These are phyloP conservation scores for Nemophila menziesii DNA, from an alignment of 257 asterid genomes.

Conservation along the genomic window DNA sequence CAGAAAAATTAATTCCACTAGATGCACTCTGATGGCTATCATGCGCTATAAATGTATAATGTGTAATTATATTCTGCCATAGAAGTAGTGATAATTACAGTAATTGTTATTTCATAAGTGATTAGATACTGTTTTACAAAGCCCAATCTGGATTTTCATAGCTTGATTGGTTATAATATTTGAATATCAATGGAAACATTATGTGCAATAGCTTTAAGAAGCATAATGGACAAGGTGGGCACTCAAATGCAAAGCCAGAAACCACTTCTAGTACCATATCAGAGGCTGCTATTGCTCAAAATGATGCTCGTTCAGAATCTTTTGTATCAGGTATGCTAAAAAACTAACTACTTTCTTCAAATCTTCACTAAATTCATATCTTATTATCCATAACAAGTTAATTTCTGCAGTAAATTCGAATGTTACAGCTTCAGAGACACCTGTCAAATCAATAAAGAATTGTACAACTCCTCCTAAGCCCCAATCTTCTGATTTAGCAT, in stretches of 20 bases:
- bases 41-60: too few relatives aligned
- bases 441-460: slow-evolving; percentile 2
- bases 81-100: too few relatives aligned
- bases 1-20: neutral
- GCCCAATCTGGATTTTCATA: neutral
- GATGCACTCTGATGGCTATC: too few relatives aligned
- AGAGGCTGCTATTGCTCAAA: slow-evolving; percentile 8
- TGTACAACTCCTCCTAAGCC: slow-evolving; percentile 7
- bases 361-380: neutral
- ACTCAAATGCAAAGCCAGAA: slow-evolving; percentile 2
- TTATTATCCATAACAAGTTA: neutral
- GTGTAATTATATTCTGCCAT: too few relatives aligned
- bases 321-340: slow-evolving; percentile 10
- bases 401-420: slow-evolving; percentile 9
- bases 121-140: neutral
- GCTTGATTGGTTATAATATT: neutral
- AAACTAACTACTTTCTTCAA: neutral
- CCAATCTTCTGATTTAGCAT: slow-evolving; percentile 10
- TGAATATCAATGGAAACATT: slow-evolving; percentile 4
- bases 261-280: slow-evolving; percentile 2
- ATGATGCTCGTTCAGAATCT: slow-evolving; percentile 4
- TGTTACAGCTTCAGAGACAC: slow-evolving; percentile 11
- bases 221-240: slow-evolving; percentile 13
- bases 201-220: slow-evolving; percentile 14
- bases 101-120: neutral